These are phyloP conservation scores for Alloascoidea africana DNA, from an alignment of 805 yeast genomes.

Conservation along the genomic window DNA sequence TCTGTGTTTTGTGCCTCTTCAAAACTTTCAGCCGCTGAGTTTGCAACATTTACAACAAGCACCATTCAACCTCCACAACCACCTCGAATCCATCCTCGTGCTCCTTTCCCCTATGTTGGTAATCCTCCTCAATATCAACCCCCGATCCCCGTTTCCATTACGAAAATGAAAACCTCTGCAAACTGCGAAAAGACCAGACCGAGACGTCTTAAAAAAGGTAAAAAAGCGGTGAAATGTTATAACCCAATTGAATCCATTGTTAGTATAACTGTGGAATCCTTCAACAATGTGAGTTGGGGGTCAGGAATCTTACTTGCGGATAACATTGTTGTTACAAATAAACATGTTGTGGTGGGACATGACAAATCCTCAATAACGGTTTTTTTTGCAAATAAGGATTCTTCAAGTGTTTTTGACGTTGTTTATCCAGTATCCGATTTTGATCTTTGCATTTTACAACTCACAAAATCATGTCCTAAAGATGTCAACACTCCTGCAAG, in stretches of 20 bases:
- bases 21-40: background rate
- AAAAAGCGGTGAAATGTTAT: background rate
- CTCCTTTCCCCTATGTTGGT: conserved; percentile 1
- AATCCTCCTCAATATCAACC: background rate
- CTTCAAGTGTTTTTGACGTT: background rate
- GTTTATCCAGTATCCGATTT: background rate
- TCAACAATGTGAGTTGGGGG: conserved; percentile 15
- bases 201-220: background rate
- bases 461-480: background rate
- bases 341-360: conserved; percentile 15
- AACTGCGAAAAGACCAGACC: background rate
- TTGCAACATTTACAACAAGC: background rate
- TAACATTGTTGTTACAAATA: conserved; percentile 16
- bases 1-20: background rate
- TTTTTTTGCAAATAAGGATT: background rate
- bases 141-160: no score
- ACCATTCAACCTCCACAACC: background rate
- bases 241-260: background rate
- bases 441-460: background rate
- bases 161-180: conserved; percentile 1
- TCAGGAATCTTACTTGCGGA: conserved; percentile 18
- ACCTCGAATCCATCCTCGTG: background rate
- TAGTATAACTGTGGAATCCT: background rate
- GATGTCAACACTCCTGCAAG: background rate
- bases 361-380: conserved; percentile 1